Conservation (phyloP, 495 filamentous ascomycete species). For the Oleoguttula mirabilis region DNA sequence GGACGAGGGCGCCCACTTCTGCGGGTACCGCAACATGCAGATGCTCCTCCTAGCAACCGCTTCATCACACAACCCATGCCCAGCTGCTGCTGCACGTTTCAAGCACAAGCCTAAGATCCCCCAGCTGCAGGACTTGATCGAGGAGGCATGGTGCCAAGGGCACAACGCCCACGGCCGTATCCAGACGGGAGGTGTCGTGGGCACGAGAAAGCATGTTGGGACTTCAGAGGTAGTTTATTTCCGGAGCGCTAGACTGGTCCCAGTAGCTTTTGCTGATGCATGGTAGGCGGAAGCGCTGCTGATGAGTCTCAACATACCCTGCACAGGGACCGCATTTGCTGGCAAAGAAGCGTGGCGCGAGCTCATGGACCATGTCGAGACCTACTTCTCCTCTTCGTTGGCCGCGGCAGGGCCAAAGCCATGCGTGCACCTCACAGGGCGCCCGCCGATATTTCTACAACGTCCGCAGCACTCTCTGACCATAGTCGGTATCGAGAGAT, state of each 20-base stretch:
- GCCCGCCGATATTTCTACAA: constrained; percentile 84
- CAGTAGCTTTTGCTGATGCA: not conserved
- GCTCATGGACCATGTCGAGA: constrained; percentile 55
- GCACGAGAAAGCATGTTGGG: constrained; percentile 88
- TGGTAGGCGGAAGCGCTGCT: constrained; percentile 13
- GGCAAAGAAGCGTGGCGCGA: constrained; percentile 22
- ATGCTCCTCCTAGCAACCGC: constrained; percentile 56
- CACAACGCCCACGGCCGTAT: constrained; percentile 60
- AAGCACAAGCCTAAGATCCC: constrained; percentile 60
- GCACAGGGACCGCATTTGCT: constrained; percentile 1
- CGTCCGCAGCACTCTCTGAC: constrained; percentile 83
- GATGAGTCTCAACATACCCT: constrained; percentile 3
- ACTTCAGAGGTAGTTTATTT: constrained; percentile 51
- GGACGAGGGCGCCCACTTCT: constrained; percentile 67
- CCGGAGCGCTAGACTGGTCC: not conserved
- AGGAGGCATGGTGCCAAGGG: constrained; percentile 76
- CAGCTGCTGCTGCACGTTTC: constrained; percentile 43
- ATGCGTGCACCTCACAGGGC: constrained; percentile 42
- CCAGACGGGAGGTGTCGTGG: constrained; percentile 79
- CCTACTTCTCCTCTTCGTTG: constrained; percentile 51
- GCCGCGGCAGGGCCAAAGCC: not conserved
- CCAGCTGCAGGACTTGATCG: constrained; percentile 74
- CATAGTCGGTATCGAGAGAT: constrained; percentile 71
- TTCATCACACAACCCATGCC: constrained; percentile 40
- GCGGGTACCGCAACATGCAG: constrained; percentile 94